Conservation (phyloP, 768 basidiomycete species). For the Panaeolus cyanescens region DNA sequence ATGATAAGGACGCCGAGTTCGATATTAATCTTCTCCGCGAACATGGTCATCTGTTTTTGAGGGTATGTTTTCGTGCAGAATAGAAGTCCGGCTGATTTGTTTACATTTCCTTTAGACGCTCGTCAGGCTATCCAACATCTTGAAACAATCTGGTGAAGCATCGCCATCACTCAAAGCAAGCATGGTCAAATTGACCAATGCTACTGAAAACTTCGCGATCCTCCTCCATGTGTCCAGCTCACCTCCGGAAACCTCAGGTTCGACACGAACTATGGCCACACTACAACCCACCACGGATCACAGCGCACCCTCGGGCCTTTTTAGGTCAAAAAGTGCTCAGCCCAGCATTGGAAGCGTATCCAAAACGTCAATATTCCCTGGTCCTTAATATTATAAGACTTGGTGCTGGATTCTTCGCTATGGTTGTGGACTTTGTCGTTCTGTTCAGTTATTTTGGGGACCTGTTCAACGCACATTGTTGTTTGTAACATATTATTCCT, state of each 20-base stretch:
- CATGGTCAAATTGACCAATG: constrained; percentile 77
- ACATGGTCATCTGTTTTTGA: constrained; percentile 80
- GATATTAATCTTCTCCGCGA: constrained; percentile 70
- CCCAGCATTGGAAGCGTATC: constrained; percentile 24
- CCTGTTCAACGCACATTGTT: no score
- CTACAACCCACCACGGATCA: constrained; percentile 39
- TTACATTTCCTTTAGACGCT: constrained; percentile 59
- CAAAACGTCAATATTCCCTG: not conserved
- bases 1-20: constrained; percentile 52
- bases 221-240: constrained; percentile 85
- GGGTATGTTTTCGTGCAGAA: constrained; percentile 47
- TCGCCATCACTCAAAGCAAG: constrained; percentile 60
- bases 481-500: no score
- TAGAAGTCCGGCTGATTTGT: not conserved
- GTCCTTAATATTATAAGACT: constrained; percentile 8
- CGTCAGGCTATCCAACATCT: constrained; percentile 70
- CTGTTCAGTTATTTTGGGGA: no score
- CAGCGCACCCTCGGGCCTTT: constrained; percentile 54
- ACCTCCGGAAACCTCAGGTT: constrained; percentile 55
- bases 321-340: constrained; percentile 60
- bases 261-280: constrained; percentile 20
- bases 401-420: no score
- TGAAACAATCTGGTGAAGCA: constrained; percentile 65
- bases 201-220: constrained; percentile 86
- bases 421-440: no score